These are phyloP conservation scores for Entomortierella lignicola DNA, from an alignment of 192 early-diverging fungal species.

Conservation along the genomic window DNA sequence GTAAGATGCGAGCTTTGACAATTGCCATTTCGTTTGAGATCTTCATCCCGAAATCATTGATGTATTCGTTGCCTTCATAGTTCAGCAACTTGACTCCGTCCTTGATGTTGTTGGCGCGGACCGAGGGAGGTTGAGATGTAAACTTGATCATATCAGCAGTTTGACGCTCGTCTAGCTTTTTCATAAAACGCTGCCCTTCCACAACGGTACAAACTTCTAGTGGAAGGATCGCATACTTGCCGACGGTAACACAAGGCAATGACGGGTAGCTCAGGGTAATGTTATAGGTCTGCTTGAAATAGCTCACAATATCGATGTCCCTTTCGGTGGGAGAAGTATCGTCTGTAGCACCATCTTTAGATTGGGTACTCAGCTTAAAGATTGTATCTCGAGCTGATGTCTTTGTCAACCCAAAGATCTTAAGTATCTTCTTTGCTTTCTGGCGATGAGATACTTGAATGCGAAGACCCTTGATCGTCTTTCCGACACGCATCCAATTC, in stretches of 20 bases:
- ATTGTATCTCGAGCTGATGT: slow-evolving; percentile 74
- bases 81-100: slow-evolving; percentile 75
- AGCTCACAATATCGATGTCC: slow-evolving; percentile 73
- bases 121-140: slow-evolving; percentile 82
- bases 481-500: slow-evolving; percentile 57
- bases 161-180: slow-evolving; percentile 86
- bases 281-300: slow-evolving; percentile 83
- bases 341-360: background rate
- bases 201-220: slow-evolving; percentile 93
- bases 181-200: slow-evolving; percentile 84
- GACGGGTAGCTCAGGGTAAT: slow-evolving; percentile 77
- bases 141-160: slow-evolving; percentile 97
- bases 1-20: slow-evolving; percentile 82
- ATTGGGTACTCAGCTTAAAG: slow-evolving; percentile 60
- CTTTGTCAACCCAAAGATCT: slow-evolving; percentile 73
- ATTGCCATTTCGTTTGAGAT: slow-evolving; percentile 74
- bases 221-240: slow-evolving; percentile 76
- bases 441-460: slow-evolving; percentile 69
- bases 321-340: background rate
- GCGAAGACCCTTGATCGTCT: slow-evolving; percentile 61
- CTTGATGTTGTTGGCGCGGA: slow-evolving; percentile 82
- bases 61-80: slow-evolving; percentile 74
- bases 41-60: slow-evolving; percentile 78
- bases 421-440: slow-evolving; percentile 67
- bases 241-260: slow-evolving; percentile 81